These are phyloP conservation scores for Apodospora peruviana DNA, from an alignment of 495 filamentous ascomycete species.

Conservation along the genomic window DNA sequence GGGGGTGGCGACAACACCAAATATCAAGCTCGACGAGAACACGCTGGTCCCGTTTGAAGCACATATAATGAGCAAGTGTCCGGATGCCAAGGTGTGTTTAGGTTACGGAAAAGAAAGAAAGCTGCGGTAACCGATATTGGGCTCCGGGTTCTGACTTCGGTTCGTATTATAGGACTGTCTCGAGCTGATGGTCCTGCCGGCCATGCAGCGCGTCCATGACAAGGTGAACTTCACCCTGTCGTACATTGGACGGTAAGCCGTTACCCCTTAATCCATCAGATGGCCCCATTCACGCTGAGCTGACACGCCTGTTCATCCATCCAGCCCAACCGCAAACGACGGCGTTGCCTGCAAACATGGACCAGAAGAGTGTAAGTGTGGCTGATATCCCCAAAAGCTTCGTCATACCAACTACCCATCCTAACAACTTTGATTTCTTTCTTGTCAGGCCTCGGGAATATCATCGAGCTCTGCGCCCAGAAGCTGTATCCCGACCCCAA, in stretches of 20 bases:
- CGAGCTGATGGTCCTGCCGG: conserved; percentile 71
- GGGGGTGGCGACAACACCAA: no score
- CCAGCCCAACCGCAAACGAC: conserved; percentile 50
- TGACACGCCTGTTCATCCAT: not conserved
- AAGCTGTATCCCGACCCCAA: conserved; percentile 76
- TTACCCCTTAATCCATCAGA: not conserved
- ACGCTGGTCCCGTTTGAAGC: conserved; percentile 69
- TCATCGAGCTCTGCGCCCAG: conserved; percentile 85
- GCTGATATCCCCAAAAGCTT: not conserved
- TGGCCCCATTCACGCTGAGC: not conserved
- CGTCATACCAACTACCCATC: no score
- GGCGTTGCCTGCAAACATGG: conserved; percentile 83
- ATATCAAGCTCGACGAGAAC: no score
- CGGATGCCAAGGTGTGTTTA: conserved; percentile 56
- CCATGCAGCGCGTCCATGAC: conserved; percentile 72
- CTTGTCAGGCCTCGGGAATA: conserved; percentile 81
- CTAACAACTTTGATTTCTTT: no score
- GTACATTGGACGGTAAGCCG: conserved; percentile 74
- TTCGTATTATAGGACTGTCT: conserved; percentile 57
- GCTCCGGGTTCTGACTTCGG: not conserved
- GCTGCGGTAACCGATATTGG: not conserved
- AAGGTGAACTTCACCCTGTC: conserved; percentile 90
- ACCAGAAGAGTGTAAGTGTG: conserved; percentile 61
- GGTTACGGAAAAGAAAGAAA: not conserved
- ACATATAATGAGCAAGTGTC: conserved; percentile 94